These are phyloP conservation scores for Penicillium egyptiacum DNA, from an alignment of 495 filamentous ascomycete genomes.

Conservation along the genomic window DNA sequence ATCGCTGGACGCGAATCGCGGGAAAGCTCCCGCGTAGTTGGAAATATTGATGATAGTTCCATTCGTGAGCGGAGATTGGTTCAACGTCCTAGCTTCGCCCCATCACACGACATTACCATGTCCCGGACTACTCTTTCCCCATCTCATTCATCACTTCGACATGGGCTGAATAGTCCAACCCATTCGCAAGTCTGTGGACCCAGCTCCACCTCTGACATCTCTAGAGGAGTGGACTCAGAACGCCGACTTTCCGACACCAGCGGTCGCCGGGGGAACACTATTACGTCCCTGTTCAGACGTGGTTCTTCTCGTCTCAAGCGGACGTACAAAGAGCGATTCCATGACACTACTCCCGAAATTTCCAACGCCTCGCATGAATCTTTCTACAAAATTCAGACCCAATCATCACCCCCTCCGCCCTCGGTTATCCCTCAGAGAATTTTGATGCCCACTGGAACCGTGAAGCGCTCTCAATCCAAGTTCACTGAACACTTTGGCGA, in stretches of 20 bases:
- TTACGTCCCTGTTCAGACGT: constrained; percentile 76
- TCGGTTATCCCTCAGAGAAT: constrained; percentile 40
- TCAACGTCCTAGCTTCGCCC: constrained; percentile 39
- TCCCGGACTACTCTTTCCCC: constrained; percentile 58
- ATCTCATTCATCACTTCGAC: constrained; percentile 54
- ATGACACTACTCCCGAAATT: constrained; percentile 55
- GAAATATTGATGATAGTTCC: constrained; percentile 42
- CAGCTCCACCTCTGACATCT: constrained; percentile 48
- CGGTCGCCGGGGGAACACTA: constrained; percentile 40
- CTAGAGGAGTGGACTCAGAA: constrained; percentile 39
- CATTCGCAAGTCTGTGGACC: constrained; percentile 57
- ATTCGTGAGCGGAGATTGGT: constrained; percentile 35
- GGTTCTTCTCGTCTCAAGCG: constrained; percentile 58
- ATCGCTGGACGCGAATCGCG: constrained; percentile 28
- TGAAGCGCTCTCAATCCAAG: constrained; percentile 79
- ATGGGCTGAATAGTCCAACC: constrained; percentile 49
- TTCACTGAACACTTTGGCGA: constrained; percentile 94
- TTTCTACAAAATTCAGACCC: constrained; percentile 51
- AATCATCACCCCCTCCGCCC: constrained; percentile 35
- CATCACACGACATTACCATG: constrained; percentile 46
- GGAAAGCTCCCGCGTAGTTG: constrained; percentile 39
- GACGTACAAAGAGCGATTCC: constrained; percentile 56
- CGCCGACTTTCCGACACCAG: constrained; percentile 52
- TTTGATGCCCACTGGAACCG: constrained; percentile 52
- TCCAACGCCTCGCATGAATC: constrained; percentile 89